Percentiles rank a stretch among this genome's conserved stretches.
Evolutionary conservation across 1,284 basidiomycete species (phyloP).

Genomic region (Bondarzewia mesenterica): DNA sequence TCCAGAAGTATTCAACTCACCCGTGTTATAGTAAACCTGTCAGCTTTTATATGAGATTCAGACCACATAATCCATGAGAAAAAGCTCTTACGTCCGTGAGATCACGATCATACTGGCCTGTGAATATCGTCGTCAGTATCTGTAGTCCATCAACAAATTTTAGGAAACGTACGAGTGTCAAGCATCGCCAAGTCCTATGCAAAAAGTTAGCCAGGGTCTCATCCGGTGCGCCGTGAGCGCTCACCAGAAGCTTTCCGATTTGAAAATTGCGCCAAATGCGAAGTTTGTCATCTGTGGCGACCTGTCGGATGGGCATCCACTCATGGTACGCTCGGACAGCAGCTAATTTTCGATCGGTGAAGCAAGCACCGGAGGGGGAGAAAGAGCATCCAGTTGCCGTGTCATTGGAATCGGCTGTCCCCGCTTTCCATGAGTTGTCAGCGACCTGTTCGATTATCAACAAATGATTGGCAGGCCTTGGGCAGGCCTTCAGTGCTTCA

Average conservation of each 20-base stretch:
- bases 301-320: slow-evolving; percentile 65
- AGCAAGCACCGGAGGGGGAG: slow-evolving; percentile 47
- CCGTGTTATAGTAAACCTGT: slow-evolving; percentile 51
- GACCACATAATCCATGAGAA: background rate
- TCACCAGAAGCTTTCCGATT: slow-evolving; percentile 45
- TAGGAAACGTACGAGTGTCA: slow-evolving; percentile 48
- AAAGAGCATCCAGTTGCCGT: slow-evolving; percentile 45
- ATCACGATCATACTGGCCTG: slow-evolving; percentile 56
- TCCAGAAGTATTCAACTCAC: slow-evolving; percentile 18
- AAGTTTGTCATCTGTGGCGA: slow-evolving; percentile 50
- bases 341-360: slow-evolving; percentile 57
- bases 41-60: background rate
- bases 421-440: slow-evolving; percentile 58
- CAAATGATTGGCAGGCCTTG: background rate
- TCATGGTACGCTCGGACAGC: slow-evolving; percentile 61
- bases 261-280: slow-evolving; percentile 65
- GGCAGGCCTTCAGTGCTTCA: background rate
- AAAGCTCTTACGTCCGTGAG: slow-evolving; percentile 42
- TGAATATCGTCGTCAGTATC: slow-evolving; percentile 1
- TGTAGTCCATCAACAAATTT: background rate
- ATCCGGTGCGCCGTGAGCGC: background rate
- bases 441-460: slow-evolving; percentile 32
- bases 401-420: slow-evolving; percentile 57
- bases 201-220: background rate
- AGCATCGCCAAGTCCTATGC: slow-evolving; percentile 47